Evolutionary conservation across 768 basidiomycete species (phyloP).

Genomic region (Cystofilobasidium capitatum): DNA sequence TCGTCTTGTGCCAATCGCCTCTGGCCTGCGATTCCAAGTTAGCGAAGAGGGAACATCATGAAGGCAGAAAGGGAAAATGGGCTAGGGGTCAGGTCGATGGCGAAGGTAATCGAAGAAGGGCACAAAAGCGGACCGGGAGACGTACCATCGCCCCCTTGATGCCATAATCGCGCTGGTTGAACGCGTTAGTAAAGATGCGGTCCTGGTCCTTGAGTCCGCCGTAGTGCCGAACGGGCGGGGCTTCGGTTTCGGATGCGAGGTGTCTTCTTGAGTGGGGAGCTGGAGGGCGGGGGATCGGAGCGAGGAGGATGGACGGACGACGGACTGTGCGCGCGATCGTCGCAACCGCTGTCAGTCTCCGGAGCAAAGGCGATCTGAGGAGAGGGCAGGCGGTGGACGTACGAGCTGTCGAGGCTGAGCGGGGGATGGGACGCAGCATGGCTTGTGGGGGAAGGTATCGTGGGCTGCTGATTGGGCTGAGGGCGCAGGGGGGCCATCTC

Average conservation of each 20-base stretch:
- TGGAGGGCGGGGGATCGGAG: neutral
- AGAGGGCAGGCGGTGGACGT: no score
- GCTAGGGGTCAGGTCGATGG: neutral
- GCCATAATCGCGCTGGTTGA: constrained; percentile 77
- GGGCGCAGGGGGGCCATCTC: no score
- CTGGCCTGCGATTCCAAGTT: constrained; percentile 50
- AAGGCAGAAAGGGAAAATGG: neutral
- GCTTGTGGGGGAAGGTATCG: no score
- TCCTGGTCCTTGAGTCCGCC: constrained; percentile 85
- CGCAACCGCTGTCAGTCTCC: no score
- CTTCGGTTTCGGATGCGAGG: constrained; percentile 40
- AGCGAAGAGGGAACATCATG: neutral
- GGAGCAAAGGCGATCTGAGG: no score
- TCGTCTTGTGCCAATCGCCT: constrained; percentile 97
- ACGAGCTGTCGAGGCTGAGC: no score
- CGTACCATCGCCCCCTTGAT: constrained; percentile 82
- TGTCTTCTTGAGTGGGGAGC: constrained; percentile 24
- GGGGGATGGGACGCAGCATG: no score
- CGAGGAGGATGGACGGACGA: neutral
- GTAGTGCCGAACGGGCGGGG: constrained; percentile 74
- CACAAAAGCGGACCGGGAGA: constrained; percentile 5
- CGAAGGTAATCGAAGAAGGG: neutral
- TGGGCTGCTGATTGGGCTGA: no score
- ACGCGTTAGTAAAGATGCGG: constrained; percentile 71
- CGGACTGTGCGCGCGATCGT: no score